A percentile compares a stretch with the other conserved stretches of the same genome.
These are phyloP conservation scores for Paulinella micropora DNA, from an alignment of 78 protist species.

Conservation along the genomic window DNA sequence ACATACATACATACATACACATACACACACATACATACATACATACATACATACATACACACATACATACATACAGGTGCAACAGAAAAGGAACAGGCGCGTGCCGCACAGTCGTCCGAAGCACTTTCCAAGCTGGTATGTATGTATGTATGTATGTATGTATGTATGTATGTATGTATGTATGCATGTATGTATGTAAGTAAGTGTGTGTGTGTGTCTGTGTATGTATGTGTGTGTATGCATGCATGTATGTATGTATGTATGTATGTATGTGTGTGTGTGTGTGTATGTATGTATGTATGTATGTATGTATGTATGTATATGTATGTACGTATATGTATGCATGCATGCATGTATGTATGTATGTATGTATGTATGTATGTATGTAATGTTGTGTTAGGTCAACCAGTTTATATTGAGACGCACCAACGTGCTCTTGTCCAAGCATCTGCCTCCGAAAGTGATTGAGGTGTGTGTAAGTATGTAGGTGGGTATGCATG, in stretches of 20 bases:
- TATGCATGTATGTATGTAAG: neutral
- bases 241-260: neutral
- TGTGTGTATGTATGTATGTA: neutral
- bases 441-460: conserved; percentile 27
- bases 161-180: neutral
- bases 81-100: too few species aligned
- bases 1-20: too few species aligned
- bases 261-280: neutral
- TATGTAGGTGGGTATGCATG: too few species aligned
- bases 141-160: neutral
- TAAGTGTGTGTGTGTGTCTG: neutral
- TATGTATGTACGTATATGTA: neutral
- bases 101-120: too few species aligned
- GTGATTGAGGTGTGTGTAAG: conserved; percentile 1
- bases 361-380: neutral
- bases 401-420: conserved; percentile 51
- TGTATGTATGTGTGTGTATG: neutral
- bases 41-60: too few species aligned
- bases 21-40: too few species aligned
- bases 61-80: too few species aligned
- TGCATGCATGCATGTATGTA: neutral
- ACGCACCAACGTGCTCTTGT: conserved; percentile 29
- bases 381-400: neutral
- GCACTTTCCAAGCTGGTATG: too few species aligned
- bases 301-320: neutral